Base-by-base conservation (phyloP, 495 filamentous ascomycete species). In the Penicillium nucicola region DNA sequence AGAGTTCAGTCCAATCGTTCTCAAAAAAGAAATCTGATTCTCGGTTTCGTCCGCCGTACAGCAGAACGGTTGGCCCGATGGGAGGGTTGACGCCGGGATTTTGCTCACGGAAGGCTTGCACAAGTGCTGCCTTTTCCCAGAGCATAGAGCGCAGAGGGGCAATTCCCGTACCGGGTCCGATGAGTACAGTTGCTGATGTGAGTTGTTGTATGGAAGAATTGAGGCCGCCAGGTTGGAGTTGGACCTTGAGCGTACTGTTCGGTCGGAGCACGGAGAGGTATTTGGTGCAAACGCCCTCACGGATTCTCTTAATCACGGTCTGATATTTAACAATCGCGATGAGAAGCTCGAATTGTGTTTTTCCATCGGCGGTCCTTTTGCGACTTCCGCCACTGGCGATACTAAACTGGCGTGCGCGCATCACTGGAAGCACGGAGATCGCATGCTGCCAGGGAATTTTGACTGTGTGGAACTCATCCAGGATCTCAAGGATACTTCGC, bases 321-420 rank as follows among this genome's bases (percentile, higher is more conserved):
- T 83, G 80, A 65, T 96, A 97, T 57, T 92, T 89, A 37, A 96
- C 90, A 23, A 97, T 84, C n/a, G 93, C 95, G 12, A 89, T 82
- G 17, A 97, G 72, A 12, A 97, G 75, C 48, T 96, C 84, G 20
- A 97, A 75, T 11, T 71, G 74, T 1, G 78, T 76, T 15, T 66
- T 66, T 5, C 65, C 67, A 25, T 67, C 66, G 0, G 55, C 37
- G 5, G 56, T 66, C 5, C 52, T 44, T 43, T 83, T 81, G 15
- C 77, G 58, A 5, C 63, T 55, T 7, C 85, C 88, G 1, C 87
- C 88, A 55, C 84, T 90, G 15, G 89, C 88, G 45, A 97, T 88
- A 53, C 89, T 95, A 66, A 95, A 99, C 50, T 92, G 89, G 13
- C 95, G 77, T 40, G 81, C 84, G 13, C 88, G 81, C 19, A 97